phyloP scores from a whole-genome alignment of 2,329 filamentous ascomycete species.

The Coniella vitis region DNA sequence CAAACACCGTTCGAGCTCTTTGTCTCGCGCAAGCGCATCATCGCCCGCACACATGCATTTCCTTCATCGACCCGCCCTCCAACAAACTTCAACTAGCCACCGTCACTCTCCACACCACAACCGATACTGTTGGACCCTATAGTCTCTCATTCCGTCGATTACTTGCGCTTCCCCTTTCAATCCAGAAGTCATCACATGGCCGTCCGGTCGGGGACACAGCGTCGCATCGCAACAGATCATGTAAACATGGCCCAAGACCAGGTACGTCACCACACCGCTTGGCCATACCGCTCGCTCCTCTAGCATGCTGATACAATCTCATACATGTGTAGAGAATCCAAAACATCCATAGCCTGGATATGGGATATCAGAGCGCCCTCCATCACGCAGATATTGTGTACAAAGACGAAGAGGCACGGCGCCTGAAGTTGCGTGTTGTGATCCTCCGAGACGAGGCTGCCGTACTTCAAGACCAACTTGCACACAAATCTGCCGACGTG shows the following conservation, averaged over 20 bases:
- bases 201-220: constrained; percentile 20
- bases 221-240: constrained; percentile 23
- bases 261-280: constrained; percentile 23
- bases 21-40: neutral
- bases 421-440: constrained; percentile 60
- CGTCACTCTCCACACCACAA: neutral
- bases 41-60: neutral
- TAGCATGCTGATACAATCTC: neutral
- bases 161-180: neutral
- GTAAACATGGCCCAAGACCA: constrained; percentile 31
- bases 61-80: neutral
- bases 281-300: neutral
- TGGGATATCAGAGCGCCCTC: constrained; percentile 59
- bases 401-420: constrained; percentile 69
- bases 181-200: neutral
- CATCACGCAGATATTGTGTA: constrained; percentile 61
- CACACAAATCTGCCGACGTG: constrained; percentile 52
- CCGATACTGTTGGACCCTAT: neutral
- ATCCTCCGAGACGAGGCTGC: constrained; percentile 71
- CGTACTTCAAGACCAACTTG: constrained; percentile 56
- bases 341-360: constrained; percentile 53
- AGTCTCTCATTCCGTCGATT: neutral
- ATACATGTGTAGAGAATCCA: constrained; percentile 32
- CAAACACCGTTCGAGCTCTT: neutral
- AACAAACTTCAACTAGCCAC: neutral